These are phyloP conservation scores for Monilinia aucupariae DNA, from an alignment of 2,329 filamentous ascomycete species.

Conservation along the genomic window DNA sequence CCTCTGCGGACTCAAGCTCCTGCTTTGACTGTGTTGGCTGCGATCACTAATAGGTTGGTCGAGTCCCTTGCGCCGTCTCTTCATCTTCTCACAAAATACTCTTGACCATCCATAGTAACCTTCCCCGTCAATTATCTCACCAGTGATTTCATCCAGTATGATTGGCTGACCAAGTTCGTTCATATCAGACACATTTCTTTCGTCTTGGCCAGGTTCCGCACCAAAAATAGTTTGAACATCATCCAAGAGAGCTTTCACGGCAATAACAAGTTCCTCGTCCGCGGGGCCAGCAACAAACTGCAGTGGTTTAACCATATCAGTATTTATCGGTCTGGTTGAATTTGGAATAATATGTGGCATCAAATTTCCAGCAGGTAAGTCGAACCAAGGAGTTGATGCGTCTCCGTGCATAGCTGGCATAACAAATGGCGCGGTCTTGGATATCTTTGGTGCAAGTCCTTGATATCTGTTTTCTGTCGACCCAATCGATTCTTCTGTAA, in stretches of 20 bases:
- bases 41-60: slow-evolving; percentile 20
- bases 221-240: slow-evolving; percentile 66
- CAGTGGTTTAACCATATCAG: slow-evolving; percentile 64
- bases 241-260: slow-evolving; percentile 64
- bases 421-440: slow-evolving; percentile 57
- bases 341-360: slow-evolving; percentile 73
- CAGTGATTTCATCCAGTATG: slow-evolving; percentile 59
- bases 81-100: slow-evolving; percentile 77
- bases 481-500: slow-evolving; percentile 26
- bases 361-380: slow-evolving; percentile 76
- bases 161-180: slow-evolving; percentile 69
- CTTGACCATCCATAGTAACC: slow-evolving; percentile 88
- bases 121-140: slow-evolving; percentile 55
- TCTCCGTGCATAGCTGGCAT: slow-evolving; percentile 77
- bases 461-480: slow-evolving; percentile 18
- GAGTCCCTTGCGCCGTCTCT: slow-evolving; percentile 42
- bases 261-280: slow-evolving; percentile 57
- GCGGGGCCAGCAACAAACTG: slow-evolving; percentile 64
- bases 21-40: slow-evolving; percentile 23
- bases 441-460: slow-evolving; percentile 46
- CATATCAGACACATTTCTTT: slow-evolving; percentile 54
- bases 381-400: slow-evolving; percentile 66
- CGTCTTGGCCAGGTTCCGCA: slow-evolving; percentile 44
- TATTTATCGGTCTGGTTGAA: slow-evolving; percentile 67
- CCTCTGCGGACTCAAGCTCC: slow-evolving; percentile 29